Conservation (phyloP, 768 basidiomycete species). For the Lactarius tabidus region DNA sequence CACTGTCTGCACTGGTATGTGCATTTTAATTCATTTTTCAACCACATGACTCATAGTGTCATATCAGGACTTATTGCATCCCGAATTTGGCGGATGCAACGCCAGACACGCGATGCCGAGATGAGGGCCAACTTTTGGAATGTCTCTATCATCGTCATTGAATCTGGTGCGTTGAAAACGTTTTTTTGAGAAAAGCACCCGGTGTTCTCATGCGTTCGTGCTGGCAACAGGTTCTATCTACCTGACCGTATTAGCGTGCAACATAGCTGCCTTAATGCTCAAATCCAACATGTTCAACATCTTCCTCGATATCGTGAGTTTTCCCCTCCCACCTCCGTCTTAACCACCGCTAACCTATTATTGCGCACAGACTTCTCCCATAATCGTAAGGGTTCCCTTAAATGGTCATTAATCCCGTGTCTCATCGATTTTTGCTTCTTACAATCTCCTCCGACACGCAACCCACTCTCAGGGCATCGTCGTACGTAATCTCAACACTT, state of each 20-base stretch:
- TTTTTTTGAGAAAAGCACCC: background rate
- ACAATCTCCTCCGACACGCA: background rate
- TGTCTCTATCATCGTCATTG: conserved; percentile 18
- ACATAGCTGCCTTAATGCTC: conserved; percentile 3
- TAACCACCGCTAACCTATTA: conserved; percentile 14
- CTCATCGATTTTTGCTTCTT: background rate
- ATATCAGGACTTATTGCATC: conserved; percentile 19
- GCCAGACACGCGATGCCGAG: conserved; percentile 22
- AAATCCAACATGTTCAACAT: conserved; percentile 20
- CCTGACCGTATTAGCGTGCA: conserved; percentile 8
- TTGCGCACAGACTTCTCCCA: conserved; percentile 17
- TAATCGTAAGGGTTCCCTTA: conserved; percentile 17
- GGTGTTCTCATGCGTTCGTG: background rate
- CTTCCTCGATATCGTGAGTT: conserved; percentile 21
- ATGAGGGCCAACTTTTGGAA: conserved; percentile 18
- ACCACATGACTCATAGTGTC: background rate
- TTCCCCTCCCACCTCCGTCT: background rate
- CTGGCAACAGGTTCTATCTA: conserved; percentile 17
- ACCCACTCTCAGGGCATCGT: conserved; percentile 18
- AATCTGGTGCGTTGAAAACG: conserved; percentile 16
- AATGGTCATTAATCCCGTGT: background rate
- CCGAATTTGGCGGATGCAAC: conserved; percentile 22
- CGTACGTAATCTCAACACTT: conserved; percentile 18
- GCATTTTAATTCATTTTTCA: background rate
- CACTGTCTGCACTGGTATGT: conserved; percentile 18